Base-by-base conservation (phyloP, 2,329 filamentous ascomycete genomes). In the Cryphonectria naterciae region DNA sequence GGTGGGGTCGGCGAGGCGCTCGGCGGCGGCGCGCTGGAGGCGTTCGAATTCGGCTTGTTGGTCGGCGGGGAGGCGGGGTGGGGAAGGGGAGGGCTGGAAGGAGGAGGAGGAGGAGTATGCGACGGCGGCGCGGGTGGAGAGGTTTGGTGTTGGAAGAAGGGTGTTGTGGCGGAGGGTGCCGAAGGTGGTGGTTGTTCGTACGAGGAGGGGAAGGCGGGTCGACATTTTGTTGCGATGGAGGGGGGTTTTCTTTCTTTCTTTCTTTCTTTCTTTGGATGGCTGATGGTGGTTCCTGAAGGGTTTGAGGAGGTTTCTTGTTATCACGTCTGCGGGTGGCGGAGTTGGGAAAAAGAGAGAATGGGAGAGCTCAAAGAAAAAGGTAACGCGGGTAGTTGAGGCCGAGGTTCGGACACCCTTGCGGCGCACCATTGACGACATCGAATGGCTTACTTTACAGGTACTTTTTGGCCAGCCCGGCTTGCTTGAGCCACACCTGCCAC, bases 41-140 rank as follows among this genome's bases (percentile, higher is more conserved):
- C 90, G 87, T 82, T 98, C 95, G 80, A 96, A 97, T 74, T 97
- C 89, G 79, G 94, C 93, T 84, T 98, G 95, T 76, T 97, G 91
- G 80, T 93, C 90, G 77, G 94, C 90, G 8, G 95, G 94, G 15
- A 98, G 93, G 65, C 94, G 92, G 0, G 94, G 95, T 22, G 96
- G 96, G 10, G 93, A 83, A 35, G 95, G 93, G 17, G 85, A 84
- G 25, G 83, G 77, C 68, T 82, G 79, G 81, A 86, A 88, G 73
- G 82, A 75, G 70, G 81, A 79, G 76, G 82, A 80, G 75, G 75
- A 77, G 69, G 71, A 73, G 69, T 72, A 58, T 67, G 32, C 32
- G 32, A 4, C 32, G 74, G 77, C 75, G 74, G 75, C 69, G 70
- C 73, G 70, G 73, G 56, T 63, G 13, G 2, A 2, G 43, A 25